phyloP scores from a whole-genome alignment of 176 grass and related monocot genomes.

The Carex pumila region DNA sequence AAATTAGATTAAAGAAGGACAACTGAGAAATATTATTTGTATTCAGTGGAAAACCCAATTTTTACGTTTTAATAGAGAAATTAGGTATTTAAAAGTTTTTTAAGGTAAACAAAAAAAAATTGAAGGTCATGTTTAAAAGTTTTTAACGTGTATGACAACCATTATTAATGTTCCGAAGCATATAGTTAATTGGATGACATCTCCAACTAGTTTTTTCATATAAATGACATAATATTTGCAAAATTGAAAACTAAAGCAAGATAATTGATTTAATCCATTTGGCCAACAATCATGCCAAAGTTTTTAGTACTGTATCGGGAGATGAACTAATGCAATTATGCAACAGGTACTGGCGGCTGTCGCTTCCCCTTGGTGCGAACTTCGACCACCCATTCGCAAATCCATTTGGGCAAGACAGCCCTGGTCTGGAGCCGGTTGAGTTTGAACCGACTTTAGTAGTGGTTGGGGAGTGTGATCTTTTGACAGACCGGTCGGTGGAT shows the following conservation, averaged over 20 bases:
- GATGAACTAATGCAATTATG: neutral
- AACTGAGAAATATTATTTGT: no score
- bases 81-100: no score
- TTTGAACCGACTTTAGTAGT: conserved; percentile 57
- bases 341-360: conserved; percentile 62
- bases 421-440: conserved; percentile 36
- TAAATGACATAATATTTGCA: neutral
- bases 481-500: conserved; percentile 64
- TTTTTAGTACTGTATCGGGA: neutral
- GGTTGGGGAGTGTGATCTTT: conserved; percentile 53
- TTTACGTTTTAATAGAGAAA: no score
- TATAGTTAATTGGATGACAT: neutral
- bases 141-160: no score
- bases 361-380: conserved; percentile 52
- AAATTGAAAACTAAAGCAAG: neutral
- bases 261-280: neutral
- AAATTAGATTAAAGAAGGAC: no score
- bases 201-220: neutral
- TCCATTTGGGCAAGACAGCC: conserved; percentile 59
- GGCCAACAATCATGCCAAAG: neutral
- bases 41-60: no score
- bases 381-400: conserved; percentile 54
- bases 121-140: no score
- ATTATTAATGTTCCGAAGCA: no score
- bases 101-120: no score